Base-by-base conservation (phyloP, 1,139 yeast species). In the Petasospora fabianii region DNA sequence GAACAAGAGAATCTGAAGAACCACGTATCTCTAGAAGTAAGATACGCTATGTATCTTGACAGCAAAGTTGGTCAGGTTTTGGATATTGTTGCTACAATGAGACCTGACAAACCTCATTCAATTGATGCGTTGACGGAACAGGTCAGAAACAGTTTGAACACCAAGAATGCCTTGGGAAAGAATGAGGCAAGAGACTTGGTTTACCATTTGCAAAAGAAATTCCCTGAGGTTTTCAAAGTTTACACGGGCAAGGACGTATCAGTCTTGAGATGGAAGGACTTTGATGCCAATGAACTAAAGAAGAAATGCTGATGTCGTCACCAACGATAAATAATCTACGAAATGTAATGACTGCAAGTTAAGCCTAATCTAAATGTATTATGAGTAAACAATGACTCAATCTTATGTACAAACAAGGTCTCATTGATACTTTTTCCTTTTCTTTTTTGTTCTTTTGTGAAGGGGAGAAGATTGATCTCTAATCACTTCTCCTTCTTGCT, bases 51-150 rank as follows among this genome's bases (percentile, higher is more conserved):
- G 18, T 72, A 64, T 44, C 51, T 77, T 11, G 50, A 58, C 6
- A 68, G 71, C 5, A 77, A 76, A 49, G 50, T 69, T 31, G 61
- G 58, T 3, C 65, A 60, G 32, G 61, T 62, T 0, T 49, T 61
- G 16, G 61, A 60, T 11, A 56, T 65, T 9, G 40, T 64, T 4
- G 39, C 54, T 7, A 48, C 61, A 3, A 35, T 64, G 36, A 51
- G 55, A 17, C 47, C 57, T 27, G 56, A 55, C 27, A 50, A 49
- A 34, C 65, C 69, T 7, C 62, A 62, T 34, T 56, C 66, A 0
- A 41, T 49, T 4, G 56, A 57, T 3, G 51, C 57, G 19, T 37
- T 65, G 13, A 43, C 56, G 6, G 53, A 57, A 7, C 43, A 56
- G 14, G 51, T 64, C 24, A 55, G 51, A 13, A 65, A 57, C 39